Evolutionary conservation across 805 yeast species (phyloP).

Genomic region (Metschnikowia lunata): DNA sequence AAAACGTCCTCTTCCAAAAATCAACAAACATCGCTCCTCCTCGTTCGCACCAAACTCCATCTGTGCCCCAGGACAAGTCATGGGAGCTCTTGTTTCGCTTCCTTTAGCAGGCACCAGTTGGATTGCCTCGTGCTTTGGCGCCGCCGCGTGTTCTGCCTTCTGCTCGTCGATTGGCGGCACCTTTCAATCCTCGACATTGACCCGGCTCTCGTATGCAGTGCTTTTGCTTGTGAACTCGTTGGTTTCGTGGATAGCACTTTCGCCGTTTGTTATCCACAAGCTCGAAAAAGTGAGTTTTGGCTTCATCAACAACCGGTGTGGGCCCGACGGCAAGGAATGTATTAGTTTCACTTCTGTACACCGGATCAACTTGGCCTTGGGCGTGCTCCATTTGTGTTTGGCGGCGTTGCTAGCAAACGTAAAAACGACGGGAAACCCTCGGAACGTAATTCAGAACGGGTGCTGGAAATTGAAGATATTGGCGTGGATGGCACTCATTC

Average conservation of each 20-base stretch:
- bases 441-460: constrained; percentile 85
- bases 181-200: constrained; percentile 71
- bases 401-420: constrained; percentile 70
- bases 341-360: constrained; percentile 92
- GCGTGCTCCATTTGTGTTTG: constrained; percentile 66
- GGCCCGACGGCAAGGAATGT: constrained; percentile 68
- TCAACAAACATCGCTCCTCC: no score
- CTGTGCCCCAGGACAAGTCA: background rate
- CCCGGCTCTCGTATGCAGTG: constrained; percentile 82
- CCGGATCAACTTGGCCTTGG: constrained; percentile 83
- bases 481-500: constrained; percentile 52
- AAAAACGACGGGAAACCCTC: constrained; percentile 68
- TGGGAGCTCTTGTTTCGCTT: constrained; percentile 18
- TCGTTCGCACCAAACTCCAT: background rate
- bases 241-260: constrained; percentile 87
- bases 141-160: constrained; percentile 62
- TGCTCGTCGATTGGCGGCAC: constrained; percentile 51
- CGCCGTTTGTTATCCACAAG: constrained; percentile 71
- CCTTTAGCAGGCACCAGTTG: constrained; percentile 13
- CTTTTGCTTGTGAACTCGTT: constrained; percentile 73
- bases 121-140: constrained; percentile 25
- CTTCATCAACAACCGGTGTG: constrained; percentile 66
- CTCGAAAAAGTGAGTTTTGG: constrained; percentile 71
- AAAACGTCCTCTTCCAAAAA: no score
- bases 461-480: constrained; percentile 79